Conservation (phyloP, 495 filamentous ascomycete genomes). For the Daldinia decipiens region DNA sequence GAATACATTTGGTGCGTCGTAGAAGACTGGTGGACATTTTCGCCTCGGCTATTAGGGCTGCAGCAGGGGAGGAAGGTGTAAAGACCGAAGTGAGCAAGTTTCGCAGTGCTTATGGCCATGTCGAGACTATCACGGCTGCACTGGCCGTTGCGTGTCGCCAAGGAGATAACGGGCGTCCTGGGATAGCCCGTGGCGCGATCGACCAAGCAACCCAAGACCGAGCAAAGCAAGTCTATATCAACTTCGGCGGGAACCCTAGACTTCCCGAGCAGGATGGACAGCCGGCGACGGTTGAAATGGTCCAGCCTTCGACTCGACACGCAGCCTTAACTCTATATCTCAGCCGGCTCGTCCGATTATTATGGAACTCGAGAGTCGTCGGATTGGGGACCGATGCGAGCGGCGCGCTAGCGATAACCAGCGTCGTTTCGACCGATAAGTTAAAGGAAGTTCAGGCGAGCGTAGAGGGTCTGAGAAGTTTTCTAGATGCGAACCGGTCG, state of each 20-base stretch:
- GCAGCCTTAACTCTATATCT: conserved; percentile 89
- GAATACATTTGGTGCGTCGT: conserved; percentile 84
- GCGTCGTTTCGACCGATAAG: conserved; percentile 70
- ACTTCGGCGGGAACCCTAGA: conserved; percentile 83
- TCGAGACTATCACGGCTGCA: conserved; percentile 87
- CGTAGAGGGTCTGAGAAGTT: conserved; percentile 78
- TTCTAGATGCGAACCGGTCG: conserved; percentile 83
- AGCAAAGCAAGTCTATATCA: conserved; percentile 87
- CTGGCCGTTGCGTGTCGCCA: conserved; percentile 97
- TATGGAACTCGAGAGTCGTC: conserved; percentile 78
- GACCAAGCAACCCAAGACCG: conserved; percentile 84
- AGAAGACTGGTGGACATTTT: conserved; percentile 93
- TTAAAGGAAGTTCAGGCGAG: conserved; percentile 80
- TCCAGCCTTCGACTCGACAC: conserved; percentile 87
- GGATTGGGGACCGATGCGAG: conserved; percentile 53
- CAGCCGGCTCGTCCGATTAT: conserved; percentile 79
- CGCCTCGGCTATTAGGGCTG: conserved; percentile 76
- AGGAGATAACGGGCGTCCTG: conserved; percentile 75
- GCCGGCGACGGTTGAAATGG: conserved; percentile 72
- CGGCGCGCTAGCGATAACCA: conserved; percentile 68
- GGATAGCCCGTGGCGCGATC: conserved; percentile 72
- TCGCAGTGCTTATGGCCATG: conserved; percentile 81
- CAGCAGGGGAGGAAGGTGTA: conserved; percentile 79
- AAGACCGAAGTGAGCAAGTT: conserved; percentile 85
- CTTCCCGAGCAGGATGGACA: conserved; percentile 78